Conservation (phyloP, 352 stramenopile genomes). For the Phytophthora uliginosa region DNA sequence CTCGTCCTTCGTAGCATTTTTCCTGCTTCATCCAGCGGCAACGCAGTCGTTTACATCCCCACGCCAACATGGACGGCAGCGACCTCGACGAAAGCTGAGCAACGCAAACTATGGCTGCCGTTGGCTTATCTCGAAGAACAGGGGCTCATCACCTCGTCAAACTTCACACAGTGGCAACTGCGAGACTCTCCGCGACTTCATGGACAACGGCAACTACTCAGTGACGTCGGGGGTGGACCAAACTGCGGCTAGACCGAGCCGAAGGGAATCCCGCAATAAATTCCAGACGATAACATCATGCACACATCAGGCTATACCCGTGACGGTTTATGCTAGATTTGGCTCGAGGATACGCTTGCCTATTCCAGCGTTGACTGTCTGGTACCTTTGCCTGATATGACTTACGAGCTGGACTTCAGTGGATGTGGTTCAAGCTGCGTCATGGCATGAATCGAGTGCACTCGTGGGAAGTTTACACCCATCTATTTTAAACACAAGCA, state of each 20-base stretch:
- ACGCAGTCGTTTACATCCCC: conserved; percentile 43
- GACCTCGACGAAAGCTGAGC: conserved; percentile 27
- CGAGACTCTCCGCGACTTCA: conserved; percentile 47
- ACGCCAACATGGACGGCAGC: conserved; percentile 35
- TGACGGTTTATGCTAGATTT: conserved; percentile 51
- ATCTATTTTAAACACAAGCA: conserved; percentile 13
- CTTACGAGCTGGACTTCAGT: conserved; percentile 36
- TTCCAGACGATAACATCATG: conserved; percentile 34
- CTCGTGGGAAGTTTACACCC: conserved; percentile 60
- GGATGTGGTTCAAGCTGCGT: conserved; percentile 36
- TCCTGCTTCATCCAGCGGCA: background rate
- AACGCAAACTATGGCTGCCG: conserved; percentile 40
- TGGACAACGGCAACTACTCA: conserved; percentile 41
- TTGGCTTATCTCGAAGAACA: conserved; percentile 55
- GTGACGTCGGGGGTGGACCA: conserved; percentile 33
- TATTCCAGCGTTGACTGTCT: conserved; percentile 38
- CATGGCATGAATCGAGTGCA: conserved; percentile 39
- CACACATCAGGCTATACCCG: conserved; percentile 57
- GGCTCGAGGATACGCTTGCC: conserved; percentile 35
- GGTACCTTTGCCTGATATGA: conserved; percentile 32
- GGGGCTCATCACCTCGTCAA: conserved; percentile 40
- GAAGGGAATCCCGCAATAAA: conserved; percentile 38
- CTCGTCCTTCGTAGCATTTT: background rate
- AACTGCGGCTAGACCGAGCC: conserved; percentile 36
- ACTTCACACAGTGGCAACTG: conserved; percentile 46